phyloP scores from a whole-genome alignment of 495 filamentous ascomycete genomes.

The Hypoxylon perforatum region DNA sequence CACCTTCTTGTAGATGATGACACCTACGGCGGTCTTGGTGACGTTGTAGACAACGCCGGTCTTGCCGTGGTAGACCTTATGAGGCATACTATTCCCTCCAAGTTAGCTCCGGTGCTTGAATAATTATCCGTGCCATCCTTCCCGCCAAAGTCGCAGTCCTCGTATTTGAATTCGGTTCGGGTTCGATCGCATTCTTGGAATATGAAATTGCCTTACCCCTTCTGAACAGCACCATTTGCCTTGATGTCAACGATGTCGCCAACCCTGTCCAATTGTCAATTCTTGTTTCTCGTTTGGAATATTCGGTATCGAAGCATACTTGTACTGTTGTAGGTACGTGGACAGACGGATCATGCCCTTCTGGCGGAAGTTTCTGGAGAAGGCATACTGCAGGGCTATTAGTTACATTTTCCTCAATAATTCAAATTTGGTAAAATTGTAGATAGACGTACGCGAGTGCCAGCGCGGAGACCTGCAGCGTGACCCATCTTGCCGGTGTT shows the following conservation, averaged over 20 bases:
- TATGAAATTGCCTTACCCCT: constrained; percentile 77
- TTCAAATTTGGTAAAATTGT: constrained; percentile 10
- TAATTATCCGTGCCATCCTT: neutral
- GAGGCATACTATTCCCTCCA: constrained; percentile 79
- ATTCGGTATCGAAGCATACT: constrained; percentile 60
- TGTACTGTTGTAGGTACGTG: constrained; percentile 92
- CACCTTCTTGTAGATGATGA: constrained; percentile 99
- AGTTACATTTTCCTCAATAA: constrained; percentile 21
- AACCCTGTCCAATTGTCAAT: constrained; percentile 70
- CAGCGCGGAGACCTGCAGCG: constrained; percentile 91
- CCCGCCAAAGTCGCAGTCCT: constrained; percentile 23
- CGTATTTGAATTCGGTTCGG: constrained; percentile 14
- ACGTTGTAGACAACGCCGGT: constrained; percentile 98
- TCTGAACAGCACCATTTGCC: constrained; percentile 97
- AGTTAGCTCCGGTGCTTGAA: constrained; percentile 17
- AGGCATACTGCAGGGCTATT: constrained; percentile 79
- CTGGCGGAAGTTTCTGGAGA: constrained; percentile 91
- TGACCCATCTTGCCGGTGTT: constrained; percentile 83
- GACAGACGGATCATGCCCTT: constrained; percentile 89
- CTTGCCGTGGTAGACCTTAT: constrained; percentile 99
- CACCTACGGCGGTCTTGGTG: constrained; percentile 93
- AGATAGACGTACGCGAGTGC: constrained; percentile 82
- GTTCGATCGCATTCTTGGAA: constrained; percentile 21
- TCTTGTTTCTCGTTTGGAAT: neutral
- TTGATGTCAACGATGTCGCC: constrained; percentile 98